Conservation (phyloP, 495 filamentous ascomycete species). For the Cercophora sp. region DNA sequence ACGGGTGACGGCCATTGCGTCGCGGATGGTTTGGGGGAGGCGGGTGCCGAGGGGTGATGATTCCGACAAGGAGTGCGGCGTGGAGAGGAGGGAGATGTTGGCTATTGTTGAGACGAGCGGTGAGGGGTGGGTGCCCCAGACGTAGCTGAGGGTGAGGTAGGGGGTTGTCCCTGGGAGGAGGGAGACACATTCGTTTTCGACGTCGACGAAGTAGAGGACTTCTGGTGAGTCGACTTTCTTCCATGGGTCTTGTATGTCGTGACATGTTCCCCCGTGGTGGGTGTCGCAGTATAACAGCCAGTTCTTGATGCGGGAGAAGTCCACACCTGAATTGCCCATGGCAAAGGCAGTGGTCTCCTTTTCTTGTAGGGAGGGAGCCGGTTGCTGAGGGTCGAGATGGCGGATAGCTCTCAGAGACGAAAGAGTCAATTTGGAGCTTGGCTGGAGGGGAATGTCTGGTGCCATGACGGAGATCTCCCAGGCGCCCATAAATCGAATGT, state of each 20-base stretch:
- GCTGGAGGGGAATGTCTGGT: not conserved
- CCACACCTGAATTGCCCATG: not conserved
- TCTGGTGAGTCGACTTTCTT: not conserved
- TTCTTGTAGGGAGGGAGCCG: not conserved
- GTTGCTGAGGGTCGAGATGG: not conserved
- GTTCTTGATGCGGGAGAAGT: not conserved
- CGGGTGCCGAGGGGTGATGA: not conserved
- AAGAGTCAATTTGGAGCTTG: not conserved
- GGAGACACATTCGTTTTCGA: not conserved
- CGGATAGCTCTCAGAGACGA: not conserved
- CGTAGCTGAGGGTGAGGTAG: slow-evolving; percentile 1
- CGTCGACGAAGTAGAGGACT: not conserved
- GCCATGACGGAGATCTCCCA: not conserved
- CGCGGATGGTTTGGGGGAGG: slow-evolving; percentile 3
- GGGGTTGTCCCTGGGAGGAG: not conserved
- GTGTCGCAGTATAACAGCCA: not conserved
- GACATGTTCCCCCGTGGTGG: not conserved
- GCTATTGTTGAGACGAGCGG: not conserved
- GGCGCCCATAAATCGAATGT: not conserved
- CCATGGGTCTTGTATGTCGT: not conserved
- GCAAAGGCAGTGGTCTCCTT: not conserved
- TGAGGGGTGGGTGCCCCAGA: not conserved
- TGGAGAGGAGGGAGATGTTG: not conserved
- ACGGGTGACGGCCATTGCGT: not conserved
- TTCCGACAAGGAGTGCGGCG: not conserved